Evolutionary conservation across 2,329 filamentous ascomycete genomes (phyloP).

Genomic region (Pestalotiopsis sp.): DNA sequence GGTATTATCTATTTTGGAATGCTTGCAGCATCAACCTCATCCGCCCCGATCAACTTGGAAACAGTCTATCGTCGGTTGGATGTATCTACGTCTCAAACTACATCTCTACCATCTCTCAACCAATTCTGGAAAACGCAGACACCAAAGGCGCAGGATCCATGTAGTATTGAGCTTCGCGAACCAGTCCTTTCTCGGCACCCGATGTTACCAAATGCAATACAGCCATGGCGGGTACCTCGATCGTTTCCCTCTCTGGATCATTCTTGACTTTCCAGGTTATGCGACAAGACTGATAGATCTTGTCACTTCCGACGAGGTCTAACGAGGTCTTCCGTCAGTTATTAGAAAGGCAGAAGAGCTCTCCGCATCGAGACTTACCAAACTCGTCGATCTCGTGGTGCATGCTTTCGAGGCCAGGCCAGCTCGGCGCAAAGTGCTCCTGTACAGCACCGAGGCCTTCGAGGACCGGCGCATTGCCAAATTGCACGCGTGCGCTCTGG

Average conservation of each 20-base stretch:
- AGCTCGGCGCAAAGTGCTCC: constrained; percentile 15
- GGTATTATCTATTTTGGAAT: neutral
- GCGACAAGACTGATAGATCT: constrained; percentile 22
- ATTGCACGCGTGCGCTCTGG: constrained; percentile 19
- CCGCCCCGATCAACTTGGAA: neutral
- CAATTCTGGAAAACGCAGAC: constrained; percentile 17
- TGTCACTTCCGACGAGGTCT: constrained; percentile 21
- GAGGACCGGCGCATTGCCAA: constrained; percentile 21
- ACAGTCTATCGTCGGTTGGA: neutral
- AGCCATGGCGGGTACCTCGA: constrained; percentile 20
- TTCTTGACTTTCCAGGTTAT: constrained; percentile 23
- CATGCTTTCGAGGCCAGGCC: constrained; percentile 20
- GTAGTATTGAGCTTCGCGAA: constrained; percentile 17
- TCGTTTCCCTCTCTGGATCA: constrained; percentile 21
- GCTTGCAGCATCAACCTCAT: neutral
- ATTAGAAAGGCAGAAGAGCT: neutral
- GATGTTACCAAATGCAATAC: constrained; percentile 16
- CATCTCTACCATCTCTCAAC: neutral
- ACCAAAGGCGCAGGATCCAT: constrained; percentile 21
- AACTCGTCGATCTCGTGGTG: constrained; percentile 20
- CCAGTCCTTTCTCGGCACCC: constrained; percentile 17
- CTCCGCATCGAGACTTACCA: constrained; percentile 13
- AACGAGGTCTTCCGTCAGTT: neutral
- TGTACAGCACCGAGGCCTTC: constrained; percentile 18
- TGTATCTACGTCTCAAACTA: neutral